Conservation (phyloP, 169 alveolate species). For the Plasmodium vinckei region DNA sequence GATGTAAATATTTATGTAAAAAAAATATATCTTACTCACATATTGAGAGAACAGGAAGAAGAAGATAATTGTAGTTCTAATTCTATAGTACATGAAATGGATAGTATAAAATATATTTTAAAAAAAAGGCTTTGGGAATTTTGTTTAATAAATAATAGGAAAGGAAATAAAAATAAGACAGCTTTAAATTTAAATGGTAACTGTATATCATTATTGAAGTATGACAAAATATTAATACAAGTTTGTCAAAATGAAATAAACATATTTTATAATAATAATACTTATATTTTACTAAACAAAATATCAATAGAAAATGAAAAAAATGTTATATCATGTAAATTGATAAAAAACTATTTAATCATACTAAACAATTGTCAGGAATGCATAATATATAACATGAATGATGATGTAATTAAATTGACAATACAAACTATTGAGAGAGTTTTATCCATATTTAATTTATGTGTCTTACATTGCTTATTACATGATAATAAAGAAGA, state of each 20-base stretch:
- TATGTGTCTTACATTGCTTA: constrained; percentile 25
- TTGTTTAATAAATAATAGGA: background rate
- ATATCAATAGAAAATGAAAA: background rate
- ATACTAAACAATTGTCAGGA: constrained; percentile 11
- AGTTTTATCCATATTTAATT: constrained; percentile 2
- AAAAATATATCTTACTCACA: constrained; percentile 1
- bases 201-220: constrained; percentile 7
- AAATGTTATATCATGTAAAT: constrained; percentile 2
- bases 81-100: background rate
- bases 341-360: constrained; percentile 8
- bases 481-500: background rate
- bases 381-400: constrained; percentile 13
- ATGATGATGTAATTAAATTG: background rate
- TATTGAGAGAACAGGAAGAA: background rate
- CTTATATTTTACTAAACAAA: constrained; percentile 19
- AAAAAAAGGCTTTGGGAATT: constrained; percentile 2
- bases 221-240: constrained; percentile 19
- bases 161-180: constrained; percentile 1
- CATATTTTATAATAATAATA: constrained; percentile 10
- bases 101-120: background rate
- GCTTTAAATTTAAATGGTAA: constrained; percentile 14
- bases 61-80: background rate
- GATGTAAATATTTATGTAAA: constrained; percentile 21
- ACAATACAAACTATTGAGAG: background rate
- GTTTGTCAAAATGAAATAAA: constrained; percentile 37